Conservation (phyloP, 768 basidiomycete genomes). For the Lactifluus subvellereus region DNA sequence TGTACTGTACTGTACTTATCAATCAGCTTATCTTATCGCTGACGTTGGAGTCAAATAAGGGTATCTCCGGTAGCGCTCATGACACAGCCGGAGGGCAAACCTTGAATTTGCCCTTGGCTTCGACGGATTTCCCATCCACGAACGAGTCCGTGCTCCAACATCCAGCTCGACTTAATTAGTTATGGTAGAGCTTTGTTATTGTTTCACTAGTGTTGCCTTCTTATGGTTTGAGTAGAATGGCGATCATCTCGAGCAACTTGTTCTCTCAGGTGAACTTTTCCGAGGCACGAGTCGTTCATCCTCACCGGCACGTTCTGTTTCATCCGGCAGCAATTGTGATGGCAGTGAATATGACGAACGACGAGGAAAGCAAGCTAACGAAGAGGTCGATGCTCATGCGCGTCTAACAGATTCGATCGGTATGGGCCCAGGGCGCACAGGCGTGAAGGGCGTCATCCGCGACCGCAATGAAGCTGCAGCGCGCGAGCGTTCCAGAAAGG, state of each 20-base stretch:
- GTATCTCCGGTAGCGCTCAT: neutral
- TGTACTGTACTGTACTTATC: too few relatives aligned
- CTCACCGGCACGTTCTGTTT: conserved; percentile 62
- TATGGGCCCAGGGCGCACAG: conserved; percentile 81
- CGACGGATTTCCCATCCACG: neutral
- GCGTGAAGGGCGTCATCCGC: conserved; percentile 84
- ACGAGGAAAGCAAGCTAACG: conserved; percentile 23
- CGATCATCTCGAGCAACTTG: conserved; percentile 51
- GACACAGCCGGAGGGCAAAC: neutral
- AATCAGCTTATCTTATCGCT: too few relatives aligned
- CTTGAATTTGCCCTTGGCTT: neutral
- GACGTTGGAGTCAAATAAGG: neutral
- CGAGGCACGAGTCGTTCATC: conserved; percentile 45
- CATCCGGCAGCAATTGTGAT: conserved; percentile 44
- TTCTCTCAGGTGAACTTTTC: conserved; percentile 76
- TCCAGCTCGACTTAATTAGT: neutral
- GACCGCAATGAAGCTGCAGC: conserved; percentile 67
- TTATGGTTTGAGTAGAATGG: conserved; percentile 20
- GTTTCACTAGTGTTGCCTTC: neutral
- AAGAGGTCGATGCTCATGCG: conserved; percentile 42
- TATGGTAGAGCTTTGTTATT: conserved; percentile 3
- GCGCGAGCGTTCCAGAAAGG: conserved; percentile 47
- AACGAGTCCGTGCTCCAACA: neutral
- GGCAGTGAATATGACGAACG: conserved; percentile 46
- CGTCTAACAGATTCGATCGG: conserved; percentile 57